These are phyloP conservation scores for Uronychia binucleata DNA, from an alignment of 73 alveolate species.

Conservation along the genomic window DNA sequence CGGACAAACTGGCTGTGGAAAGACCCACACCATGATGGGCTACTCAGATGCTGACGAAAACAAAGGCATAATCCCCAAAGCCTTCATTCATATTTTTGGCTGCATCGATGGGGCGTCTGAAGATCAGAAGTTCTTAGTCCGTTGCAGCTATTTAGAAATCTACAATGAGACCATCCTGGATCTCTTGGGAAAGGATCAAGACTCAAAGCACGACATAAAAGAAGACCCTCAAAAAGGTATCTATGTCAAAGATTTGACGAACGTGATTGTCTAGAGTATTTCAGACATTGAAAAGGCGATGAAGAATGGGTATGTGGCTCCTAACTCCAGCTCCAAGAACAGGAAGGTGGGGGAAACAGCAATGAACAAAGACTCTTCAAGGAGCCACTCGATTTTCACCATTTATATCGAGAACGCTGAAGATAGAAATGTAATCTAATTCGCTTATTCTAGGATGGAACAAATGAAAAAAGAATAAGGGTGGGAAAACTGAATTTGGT, in stretches of 20 bases:
- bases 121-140: slow-evolving; percentile 76
- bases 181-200: slow-evolving; percentile 64
- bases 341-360: slow-evolving; percentile 71
- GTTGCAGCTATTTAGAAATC: slow-evolving; percentile 93
- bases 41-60: slow-evolving; percentile 69
- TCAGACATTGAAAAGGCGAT: slow-evolving; percentile 63
- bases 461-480: slow-evolving; percentile 36
- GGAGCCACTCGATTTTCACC: slow-evolving; percentile 84
- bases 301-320: not conserved
- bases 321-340: slow-evolving; percentile 54
- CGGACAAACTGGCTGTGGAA: slow-evolving; percentile 88
- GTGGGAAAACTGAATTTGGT: slow-evolving; percentile 75
- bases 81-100: slow-evolving; percentile 89
- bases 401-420: slow-evolving; percentile 71
- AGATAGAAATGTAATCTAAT: not conserved
- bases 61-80: slow-evolving; percentile 93
- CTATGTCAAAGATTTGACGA: slow-evolving; percentile 64
- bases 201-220: slow-evolving; percentile 70
- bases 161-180: slow-evolving; percentile 97
- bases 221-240: slow-evolving; percentile 78
- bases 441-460: slow-evolving; percentile 31
- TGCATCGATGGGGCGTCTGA: slow-evolving; percentile 44
- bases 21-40: slow-evolving; percentile 76
- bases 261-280: slow-evolving; percentile 58
- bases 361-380: slow-evolving; percentile 76